Base-by-base conservation (phyloP, 1,284 basidiomycete species). In the Athelia sp. region DNA sequence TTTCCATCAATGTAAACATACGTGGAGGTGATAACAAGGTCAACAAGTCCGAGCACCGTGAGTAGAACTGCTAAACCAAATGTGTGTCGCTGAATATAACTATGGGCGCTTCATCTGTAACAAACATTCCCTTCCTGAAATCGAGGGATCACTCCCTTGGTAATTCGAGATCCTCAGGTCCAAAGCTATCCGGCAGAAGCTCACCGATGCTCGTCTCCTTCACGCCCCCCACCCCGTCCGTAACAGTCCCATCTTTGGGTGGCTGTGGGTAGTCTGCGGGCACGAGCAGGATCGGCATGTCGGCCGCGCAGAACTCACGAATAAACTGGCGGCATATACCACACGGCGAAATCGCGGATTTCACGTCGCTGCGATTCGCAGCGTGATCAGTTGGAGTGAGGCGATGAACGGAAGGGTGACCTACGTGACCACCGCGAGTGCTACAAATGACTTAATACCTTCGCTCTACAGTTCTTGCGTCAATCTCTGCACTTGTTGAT, bases 321-420 rank as follows among this genome's bases (percentile, higher is more conserved):
- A 97, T 80, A 48, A 95, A 79, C 64, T 98, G 94, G 6, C 93
- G 84, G 60, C 94, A 98, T 54, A 96, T 83, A 14, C 94, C 94
- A 62, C 94, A 98, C 0, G 92, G 92, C 0, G 90, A 87, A 44
- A 86, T 74, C 0, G 84, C 64, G 0, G 76, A 70, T 0, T 75
- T 62, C 10, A 92, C 79, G 57, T 93, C 86, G 14, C 83, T 85
- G 58, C 18, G 19, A 22, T 36, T 29, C 14, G 23, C 31, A 18
- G 32, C 47, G 44, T 31, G 56, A 26, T 42, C 1, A 24, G 48
- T 63, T 9, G 43, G 19, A 18, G n/a, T n/a, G n/a, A n/a, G n/a
- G n/a, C 9, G 21, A 44, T 10, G 43, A 35, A 10, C 49, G 24
- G 46, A 3, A 8, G 43, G 14, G 35, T n/a, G n/a, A 70, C 78